A percentile compares a stretch with the other conserved stretches of the same genome.
phyloP scores from a whole-genome alignment of 495 filamentous ascomycete species.

The Baudoinia panamericana region DNA sequence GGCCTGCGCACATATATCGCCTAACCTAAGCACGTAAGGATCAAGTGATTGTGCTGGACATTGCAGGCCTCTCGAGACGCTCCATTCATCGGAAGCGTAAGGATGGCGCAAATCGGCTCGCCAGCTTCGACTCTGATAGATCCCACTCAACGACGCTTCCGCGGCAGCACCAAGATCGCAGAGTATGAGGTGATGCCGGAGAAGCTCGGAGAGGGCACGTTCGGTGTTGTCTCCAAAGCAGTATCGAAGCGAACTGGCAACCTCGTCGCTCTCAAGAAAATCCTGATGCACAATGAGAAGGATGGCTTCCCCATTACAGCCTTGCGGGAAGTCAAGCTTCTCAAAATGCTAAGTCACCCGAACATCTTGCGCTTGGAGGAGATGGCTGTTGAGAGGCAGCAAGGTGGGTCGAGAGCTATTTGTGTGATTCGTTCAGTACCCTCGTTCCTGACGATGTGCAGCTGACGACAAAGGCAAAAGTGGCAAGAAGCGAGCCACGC shows the following conservation, averaged over 20 bases:
- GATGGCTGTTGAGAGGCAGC: conserved; percentile 83
- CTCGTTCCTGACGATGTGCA: not conserved
- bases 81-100: too few species aligned
- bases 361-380: conserved; percentile 84
- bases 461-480: conserved; percentile 15
- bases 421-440: not conserved
- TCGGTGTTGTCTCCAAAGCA: conserved; percentile 92
- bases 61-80: too few species aligned
- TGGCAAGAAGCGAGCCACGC: conserved; percentile 68
- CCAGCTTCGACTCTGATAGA: conserved; percentile 23
- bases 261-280: conserved; percentile 87
- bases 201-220: conserved; percentile 95
- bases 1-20: too few species aligned
- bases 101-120: conserved; percentile 30
- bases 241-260: conserved; percentile 57
- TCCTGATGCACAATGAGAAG: conserved; percentile 75
- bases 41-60: too few species aligned
- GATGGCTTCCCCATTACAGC: conserved; percentile 74
- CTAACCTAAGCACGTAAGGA: too few species aligned
- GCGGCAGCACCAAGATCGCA: conserved; percentile 72
- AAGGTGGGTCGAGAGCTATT: conserved; percentile 30
- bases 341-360: conserved; percentile 82
- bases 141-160: conserved; percentile 41
- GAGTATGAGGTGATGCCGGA: conserved; percentile 69
- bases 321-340: conserved; percentile 80